Base-by-base conservation (phyloP, 352 stramenopile species). In the Phytopythium cucurbitacearum region DNA sequence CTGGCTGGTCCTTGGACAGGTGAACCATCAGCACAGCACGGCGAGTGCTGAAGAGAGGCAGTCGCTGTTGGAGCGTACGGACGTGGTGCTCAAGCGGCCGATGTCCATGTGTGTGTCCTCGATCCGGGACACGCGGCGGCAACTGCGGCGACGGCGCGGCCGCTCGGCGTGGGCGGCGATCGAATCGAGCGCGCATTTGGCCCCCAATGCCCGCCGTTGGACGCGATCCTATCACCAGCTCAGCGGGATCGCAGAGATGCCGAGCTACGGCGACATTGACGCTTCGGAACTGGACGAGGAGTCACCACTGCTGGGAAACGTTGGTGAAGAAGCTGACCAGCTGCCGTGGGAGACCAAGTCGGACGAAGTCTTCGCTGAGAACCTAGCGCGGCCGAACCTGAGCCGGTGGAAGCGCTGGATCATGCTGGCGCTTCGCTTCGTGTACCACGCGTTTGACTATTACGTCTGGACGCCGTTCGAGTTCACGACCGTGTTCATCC, bases 391-490 rank as follows among this genome's bases (percentile, higher is more conserved):
- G 38, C n/a, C 69, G 15, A 52, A 48, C 1, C 9, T 71, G 7
- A 75, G 62, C 8, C 50, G 57, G 4, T 72, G 57, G 52, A 76
- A 38, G 40, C 60, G 57, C 10, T 42, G 51, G 44, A 32, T 56
- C 32, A 3, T 59, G 42, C 48, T 45, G 41, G 38, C 42, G 7
- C 59, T 60, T 36, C 57, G 62, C 36, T 57, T 50, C 7, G 44
- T 67, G 10, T 76, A 77, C 40, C 49, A 40, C 15, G 12, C 60
- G 39, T 74, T 91, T 36, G 58, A 76, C 11, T 59, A 56, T 6
- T 73, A 75, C n/a, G 21, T 93, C 15, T 93, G 83, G 83, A 76
- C 69, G 15, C 83, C 80, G 7, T 72, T 93, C 33, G 78, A 89
- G 53, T 71, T 89, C 45, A 53, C 64, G 34, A 88, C 71, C 4